phyloP scores from a whole-genome alignment of 225 moss, liverwort and hornwort species.

The Climacium dendroides region DNA sequence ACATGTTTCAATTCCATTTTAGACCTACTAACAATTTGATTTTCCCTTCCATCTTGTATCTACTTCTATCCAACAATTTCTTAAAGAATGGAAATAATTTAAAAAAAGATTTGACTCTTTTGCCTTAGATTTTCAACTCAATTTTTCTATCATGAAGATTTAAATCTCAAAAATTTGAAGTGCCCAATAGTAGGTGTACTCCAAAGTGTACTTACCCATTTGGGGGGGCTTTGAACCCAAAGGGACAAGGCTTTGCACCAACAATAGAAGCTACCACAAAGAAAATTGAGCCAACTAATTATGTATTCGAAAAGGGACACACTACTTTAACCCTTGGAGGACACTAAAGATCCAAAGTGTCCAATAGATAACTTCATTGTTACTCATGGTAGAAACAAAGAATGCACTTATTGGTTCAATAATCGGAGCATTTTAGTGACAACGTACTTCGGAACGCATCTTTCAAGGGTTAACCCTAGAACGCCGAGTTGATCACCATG shows the following conservation, averaged over 20 bases:
- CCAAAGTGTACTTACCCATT: too few species aligned
- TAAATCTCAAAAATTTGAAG: too few species aligned
- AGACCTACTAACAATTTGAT: too few species aligned
- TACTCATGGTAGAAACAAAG: neutral
- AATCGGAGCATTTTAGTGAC: neutral
- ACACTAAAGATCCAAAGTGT: fast-evolving
- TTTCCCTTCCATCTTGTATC: too few species aligned
- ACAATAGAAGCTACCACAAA: fast-evolving
- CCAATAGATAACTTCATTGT: neutral
- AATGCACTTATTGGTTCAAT: neutral
- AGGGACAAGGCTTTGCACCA: fast-evolving
- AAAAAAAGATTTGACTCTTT: too few species aligned
- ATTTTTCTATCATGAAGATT: too few species aligned
- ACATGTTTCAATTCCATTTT: too few species aligned
- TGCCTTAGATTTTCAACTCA: too few species aligned
- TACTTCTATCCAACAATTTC: too few species aligned
- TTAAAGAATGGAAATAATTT: too few species aligned
- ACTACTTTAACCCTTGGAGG: fast-evolving
- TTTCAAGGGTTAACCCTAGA: neutral
- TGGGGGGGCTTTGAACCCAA: neutral
- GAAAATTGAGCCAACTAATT: neutral
- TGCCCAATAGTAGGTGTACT: fast-evolving
- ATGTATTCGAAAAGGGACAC: neutral
- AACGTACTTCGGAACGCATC: fast-evolving
- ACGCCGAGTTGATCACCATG: fast-evolving